Evolutionary conservation across 2,329 filamentous ascomycete genomes (phyloP).

Genomic region (Aureobasidium melanogenum): DNA sequence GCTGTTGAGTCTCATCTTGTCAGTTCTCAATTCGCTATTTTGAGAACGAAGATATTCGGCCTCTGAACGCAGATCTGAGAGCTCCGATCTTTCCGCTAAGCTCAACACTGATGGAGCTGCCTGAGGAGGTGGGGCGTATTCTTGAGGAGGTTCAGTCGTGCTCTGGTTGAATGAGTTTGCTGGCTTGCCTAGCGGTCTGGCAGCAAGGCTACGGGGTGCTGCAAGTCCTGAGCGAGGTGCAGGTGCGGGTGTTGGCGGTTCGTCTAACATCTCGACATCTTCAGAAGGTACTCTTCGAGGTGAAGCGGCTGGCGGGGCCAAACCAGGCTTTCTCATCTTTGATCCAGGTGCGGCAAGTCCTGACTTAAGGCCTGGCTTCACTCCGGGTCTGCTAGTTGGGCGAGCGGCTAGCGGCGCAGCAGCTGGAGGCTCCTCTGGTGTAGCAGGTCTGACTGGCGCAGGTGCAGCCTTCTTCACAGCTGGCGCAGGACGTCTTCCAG

Average conservation of each 20-base stretch:
- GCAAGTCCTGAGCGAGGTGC: conserved; percentile 32
- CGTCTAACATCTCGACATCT: conserved; percentile 41
- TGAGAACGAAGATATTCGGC: conserved; percentile 70
- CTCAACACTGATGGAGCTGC: conserved; percentile 54
- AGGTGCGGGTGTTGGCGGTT: conserved; percentile 26
- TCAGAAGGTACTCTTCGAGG: conserved; percentile 33
- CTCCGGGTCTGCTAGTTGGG: conserved; percentile 44
- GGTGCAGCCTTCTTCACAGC: conserved; percentile 40
- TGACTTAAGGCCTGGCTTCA: conserved; percentile 34
- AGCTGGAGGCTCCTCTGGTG: conserved; percentile 38
- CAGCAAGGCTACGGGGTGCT: conserved; percentile 61
- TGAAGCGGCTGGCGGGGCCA: conserved; percentile 22
- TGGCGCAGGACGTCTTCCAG: conserved; percentile 35
- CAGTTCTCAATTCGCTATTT: conserved; percentile 71
- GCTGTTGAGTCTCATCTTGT: conserved; percentile 70
- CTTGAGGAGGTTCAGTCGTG: conserved; percentile 12
- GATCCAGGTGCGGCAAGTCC: conserved; percentile 27
- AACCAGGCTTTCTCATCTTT: conserved; percentile 36
- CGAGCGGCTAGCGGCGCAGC: conserved; percentile 50
- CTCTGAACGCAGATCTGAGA: conserved; percentile 77
- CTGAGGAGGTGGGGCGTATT: conserved; percentile 32
- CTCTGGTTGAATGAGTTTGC: conserved; percentile 53
- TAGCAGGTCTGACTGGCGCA: conserved; percentile 28
- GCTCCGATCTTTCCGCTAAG: conserved; percentile 78
- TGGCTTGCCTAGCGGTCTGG: conserved; percentile 75